Evolutionary conservation across 1,139 yeast genomes (phyloP).

Genomic region (Pichia sp.): DNA sequence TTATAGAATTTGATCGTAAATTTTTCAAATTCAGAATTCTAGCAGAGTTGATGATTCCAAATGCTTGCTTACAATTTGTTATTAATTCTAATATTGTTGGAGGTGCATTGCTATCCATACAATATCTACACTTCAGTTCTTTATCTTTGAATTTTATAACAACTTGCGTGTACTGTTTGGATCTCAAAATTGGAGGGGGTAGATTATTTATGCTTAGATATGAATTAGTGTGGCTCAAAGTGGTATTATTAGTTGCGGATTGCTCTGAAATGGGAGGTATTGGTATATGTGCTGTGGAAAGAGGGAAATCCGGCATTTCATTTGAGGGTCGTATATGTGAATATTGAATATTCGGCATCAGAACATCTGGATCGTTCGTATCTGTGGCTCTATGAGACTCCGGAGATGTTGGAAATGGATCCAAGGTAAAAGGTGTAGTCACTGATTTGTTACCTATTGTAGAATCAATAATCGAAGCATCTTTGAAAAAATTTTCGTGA

Average conservation of each 20-base stretch:
- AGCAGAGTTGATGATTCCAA: slow-evolving; percentile 35
- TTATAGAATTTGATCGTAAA: slow-evolving; percentile 13
- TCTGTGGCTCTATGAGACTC: background rate
- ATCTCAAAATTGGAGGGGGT: slow-evolving; percentile 13
- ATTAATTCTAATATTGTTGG: slow-evolving; percentile 61
- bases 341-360: background rate
- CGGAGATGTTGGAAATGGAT: background rate
- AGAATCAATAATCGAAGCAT: slow-evolving; percentile 10
- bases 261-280: slow-evolving; percentile 10
- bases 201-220: background rate
- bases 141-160: slow-evolving; percentile 35
- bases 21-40: slow-evolving; percentile 26
- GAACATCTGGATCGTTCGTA: background rate
- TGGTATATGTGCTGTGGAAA: slow-evolving; percentile 14
- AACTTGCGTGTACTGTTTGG: slow-evolving; percentile 25
- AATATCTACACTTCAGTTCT: slow-evolving; percentile 48
- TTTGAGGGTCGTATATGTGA: background rate
- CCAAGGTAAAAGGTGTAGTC: slow-evolving; percentile 5
- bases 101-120: slow-evolving; percentile 53
- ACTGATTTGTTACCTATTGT: slow-evolving; percentile 10
- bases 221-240: too few species aligned
- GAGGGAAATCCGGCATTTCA: slow-evolving; percentile 11
- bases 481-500: slow-evolving; percentile 3
- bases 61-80: slow-evolving; percentile 64
- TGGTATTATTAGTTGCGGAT: background rate